Conservation (phyloP, 31 red algal species). For the Endocladia muricata region DNA sequence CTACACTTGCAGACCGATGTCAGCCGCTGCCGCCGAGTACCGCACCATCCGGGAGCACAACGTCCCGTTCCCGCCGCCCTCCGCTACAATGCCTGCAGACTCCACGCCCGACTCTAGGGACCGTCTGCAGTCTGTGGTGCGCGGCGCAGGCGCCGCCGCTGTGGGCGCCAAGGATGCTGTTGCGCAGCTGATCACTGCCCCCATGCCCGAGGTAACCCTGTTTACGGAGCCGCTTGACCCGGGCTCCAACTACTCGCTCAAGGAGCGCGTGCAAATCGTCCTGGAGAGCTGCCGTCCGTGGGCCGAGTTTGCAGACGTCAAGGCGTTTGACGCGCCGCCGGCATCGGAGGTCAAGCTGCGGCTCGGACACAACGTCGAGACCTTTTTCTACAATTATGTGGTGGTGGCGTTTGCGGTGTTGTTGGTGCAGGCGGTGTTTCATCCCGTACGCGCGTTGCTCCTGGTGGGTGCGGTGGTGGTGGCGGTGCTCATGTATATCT, state of each 20-base stretch:
- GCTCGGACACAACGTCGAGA: constrained; percentile 69
- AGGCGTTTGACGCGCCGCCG: constrained; percentile 39
- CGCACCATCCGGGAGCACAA: too few relatives aligned
- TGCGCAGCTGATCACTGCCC: constrained; percentile 23
- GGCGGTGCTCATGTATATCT: constrained; percentile 32
- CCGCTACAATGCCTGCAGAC: too few relatives aligned
- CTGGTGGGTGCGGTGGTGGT: constrained; percentile 15
- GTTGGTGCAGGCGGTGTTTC: constrained; percentile 11
- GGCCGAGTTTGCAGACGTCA: constrained; percentile 60
- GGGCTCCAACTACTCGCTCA: constrained; percentile 26
- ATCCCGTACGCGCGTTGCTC: constrained; percentile 27
- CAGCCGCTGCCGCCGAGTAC: too few relatives aligned
- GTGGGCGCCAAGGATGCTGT: constrained; percentile 46
- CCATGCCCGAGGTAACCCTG: constrained; percentile 38
- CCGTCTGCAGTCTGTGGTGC: constrained; percentile 28
- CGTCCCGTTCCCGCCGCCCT: too few relatives aligned
- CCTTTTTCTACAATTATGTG: constrained; percentile 85
- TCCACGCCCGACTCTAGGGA: too few relatives aligned
- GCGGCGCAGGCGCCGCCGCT: constrained; percentile 23
- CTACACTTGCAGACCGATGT: too few relatives aligned
- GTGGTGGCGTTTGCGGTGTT: constrained; percentile 26
- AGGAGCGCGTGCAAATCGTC: constrained; percentile 59
- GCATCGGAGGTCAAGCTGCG: constrained; percentile 38
- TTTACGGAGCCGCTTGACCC: constrained; percentile 71
- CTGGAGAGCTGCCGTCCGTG: constrained; percentile 53